Conservation (phyloP, 2,329 filamentous ascomycete species). For the Westerdykella aurantiaca region DNA sequence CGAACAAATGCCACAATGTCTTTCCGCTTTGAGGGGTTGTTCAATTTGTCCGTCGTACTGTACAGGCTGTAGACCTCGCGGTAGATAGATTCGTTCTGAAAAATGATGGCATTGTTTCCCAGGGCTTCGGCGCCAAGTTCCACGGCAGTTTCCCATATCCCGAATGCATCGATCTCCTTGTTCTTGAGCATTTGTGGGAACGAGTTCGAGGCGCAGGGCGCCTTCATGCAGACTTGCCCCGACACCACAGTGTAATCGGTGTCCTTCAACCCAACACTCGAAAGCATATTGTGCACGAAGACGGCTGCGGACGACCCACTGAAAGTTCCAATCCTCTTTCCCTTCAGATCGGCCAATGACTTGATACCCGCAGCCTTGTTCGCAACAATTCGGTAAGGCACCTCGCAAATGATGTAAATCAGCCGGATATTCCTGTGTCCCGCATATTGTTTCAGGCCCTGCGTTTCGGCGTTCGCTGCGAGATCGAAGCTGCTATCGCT, state of each 20-base stretch:
- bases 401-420: conserved; percentile 26
- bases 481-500: conserved; percentile 18
- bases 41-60: conserved; percentile 19
- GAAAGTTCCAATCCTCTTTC: conserved; percentile 21
- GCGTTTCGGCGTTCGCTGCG: conserved; percentile 26
- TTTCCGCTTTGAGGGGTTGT: conserved; percentile 11
- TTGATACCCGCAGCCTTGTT: conserved; percentile 13
- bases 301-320: conserved; percentile 10
- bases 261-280: conserved; percentile 12
- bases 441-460: conserved; percentile 20
- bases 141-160: conserved; percentile 23
- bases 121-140: conserved; percentile 17
- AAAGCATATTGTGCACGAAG: conserved; percentile 19
- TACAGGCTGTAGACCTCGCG: conserved; percentile 22
- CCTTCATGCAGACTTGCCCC: conserved; percentile 17
- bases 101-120: conserved; percentile 14
- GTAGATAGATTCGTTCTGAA: conserved; percentile 18
- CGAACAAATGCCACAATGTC: conserved; percentile 23
- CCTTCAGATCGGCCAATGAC: conserved; percentile 17
- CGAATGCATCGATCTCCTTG: conserved; percentile 18
- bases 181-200: conserved; percentile 13
- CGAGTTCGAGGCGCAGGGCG: conserved; percentile 15
- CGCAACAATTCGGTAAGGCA: conserved; percentile 22
- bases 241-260: conserved; percentile 13
- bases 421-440: conserved; percentile 20